Evolutionary conservation across 129 eudicot species (phyloP), one percentile per base, ranked within the genome.

Genomic region (Cynara cardunculus): DNA sequence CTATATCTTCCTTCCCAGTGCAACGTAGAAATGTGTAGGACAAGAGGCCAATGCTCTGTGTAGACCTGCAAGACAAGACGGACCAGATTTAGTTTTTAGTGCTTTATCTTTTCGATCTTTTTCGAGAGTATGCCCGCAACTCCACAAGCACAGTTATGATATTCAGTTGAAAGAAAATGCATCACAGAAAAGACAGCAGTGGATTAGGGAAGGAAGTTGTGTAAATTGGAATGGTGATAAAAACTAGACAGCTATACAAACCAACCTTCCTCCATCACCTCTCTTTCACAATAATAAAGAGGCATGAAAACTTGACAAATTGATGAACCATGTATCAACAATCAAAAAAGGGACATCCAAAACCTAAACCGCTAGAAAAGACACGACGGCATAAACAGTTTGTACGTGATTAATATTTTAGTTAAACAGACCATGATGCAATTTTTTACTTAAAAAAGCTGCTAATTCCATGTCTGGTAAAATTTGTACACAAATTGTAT

Each of bases 1-100:
- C 91, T 69, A 94, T 92, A 87, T 94, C 98, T 92, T 94, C 98
- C 82, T 89, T 92, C 18, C 97, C 92, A 25, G 97, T 94, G 80
- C 81, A 78, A 84, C 88, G 84, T 85, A 94, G 84, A 83, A 92
- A 94, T 24, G 98, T 94, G 83, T 94, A 94, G 77, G 99, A 92
- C 78, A 94, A 85, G 73, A 94, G 86, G 65, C 99, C 99, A 85
- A 94, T 90, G 87, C 94, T 92, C 72, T 94, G 97, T 25, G 97
- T 90, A 44, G 91, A 76, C 82, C 99, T 94, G 80, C 56, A 85
- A 80, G 14, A 71, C 66, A 78, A 27, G 6, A 19, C 21, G 31
- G 19, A 73, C 35, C 62, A 12, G 19, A 75, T n/a, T n/a, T 25
- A n/a, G 22, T 69, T 31, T 4, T 69, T 69, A 39, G 46, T 25